Conservation (phyloP, 495 filamentous ascomycete species). For the Xylaria intraflava region DNA sequence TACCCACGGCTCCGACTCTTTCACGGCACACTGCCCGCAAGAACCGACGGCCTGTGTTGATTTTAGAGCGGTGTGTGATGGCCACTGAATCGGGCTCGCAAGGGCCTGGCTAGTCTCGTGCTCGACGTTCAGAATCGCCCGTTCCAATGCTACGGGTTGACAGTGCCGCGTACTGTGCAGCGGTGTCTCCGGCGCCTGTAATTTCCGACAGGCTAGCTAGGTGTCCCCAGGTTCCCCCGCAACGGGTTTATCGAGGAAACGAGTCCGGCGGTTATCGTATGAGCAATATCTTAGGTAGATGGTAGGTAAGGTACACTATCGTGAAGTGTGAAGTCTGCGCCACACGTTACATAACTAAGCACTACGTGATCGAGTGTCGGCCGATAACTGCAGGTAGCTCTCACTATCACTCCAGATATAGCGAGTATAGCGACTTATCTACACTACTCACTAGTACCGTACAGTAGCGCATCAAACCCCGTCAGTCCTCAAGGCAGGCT, state of each 20-base stretch:
- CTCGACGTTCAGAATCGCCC: neutral
- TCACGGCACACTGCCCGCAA: slow-evolving; percentile 1
- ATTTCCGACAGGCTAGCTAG: slow-evolving; percentile 3
- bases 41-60: neutral
- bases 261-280: neutral
- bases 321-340: neutral
- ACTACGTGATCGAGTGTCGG: no score
- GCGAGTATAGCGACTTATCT: no score
- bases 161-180: neutral
- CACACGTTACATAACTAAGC: no score
- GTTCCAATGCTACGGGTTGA: neutral
- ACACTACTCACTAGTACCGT: no score
- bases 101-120: neutral
- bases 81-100: neutral
- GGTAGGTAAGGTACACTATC: neutral
- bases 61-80: slow-evolving; percentile 10
- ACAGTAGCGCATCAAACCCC: no score
- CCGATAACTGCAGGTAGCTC: no score
- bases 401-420: no score
- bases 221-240: neutral
- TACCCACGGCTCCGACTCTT: slow-evolving; percentile 10
- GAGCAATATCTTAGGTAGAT: neutral
- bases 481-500: no score
- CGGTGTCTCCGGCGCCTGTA: slow-evolving; percentile 2
- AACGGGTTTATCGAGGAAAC: neutral